Evolutionary conservation across 495 filamentous ascomycete genomes (phyloP).

Genomic region (Poronia punctata): DNA sequence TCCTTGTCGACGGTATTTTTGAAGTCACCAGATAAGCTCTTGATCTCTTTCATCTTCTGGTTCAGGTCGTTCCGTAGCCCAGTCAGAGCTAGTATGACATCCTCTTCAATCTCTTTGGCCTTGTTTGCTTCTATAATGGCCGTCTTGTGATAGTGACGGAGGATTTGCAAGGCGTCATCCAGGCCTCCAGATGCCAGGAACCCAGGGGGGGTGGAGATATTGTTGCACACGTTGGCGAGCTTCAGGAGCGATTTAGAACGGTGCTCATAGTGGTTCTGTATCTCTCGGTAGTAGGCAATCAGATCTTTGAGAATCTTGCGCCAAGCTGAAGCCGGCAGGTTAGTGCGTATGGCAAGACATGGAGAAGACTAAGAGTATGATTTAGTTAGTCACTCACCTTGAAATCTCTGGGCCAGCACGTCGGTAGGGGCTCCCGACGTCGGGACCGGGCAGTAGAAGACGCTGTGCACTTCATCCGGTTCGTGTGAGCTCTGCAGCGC

Average conservation of each 20-base stretch:
- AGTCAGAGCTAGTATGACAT: conserved; percentile 80
- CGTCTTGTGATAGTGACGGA: conserved; percentile 76
- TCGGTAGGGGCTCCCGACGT: conserved; percentile 85
- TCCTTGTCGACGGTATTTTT: conserved; percentile 83
- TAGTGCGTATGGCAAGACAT: not conserved
- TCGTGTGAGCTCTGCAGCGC: conserved; percentile 56
- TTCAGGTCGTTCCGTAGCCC: conserved; percentile 80
- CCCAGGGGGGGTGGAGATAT: conserved; percentile 58
- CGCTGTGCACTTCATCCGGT: conserved; percentile 68
- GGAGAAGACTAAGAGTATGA: not conserved
- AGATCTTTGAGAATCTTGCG: conserved; percentile 91
- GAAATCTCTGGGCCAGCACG: conserved; percentile 79
- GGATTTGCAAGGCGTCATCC: conserved; percentile 73
- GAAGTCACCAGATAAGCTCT: conserved; percentile 83
- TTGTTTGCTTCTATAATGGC: conserved; percentile 79
- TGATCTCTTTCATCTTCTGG: conserved; percentile 98
- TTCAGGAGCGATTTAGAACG: conserved; percentile 77
- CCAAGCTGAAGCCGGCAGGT: conserved; percentile 57
- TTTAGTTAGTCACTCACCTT: conserved; percentile 51
- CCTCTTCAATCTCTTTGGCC: conserved; percentile 79
- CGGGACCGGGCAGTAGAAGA: conserved; percentile 82
- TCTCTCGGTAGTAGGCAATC: conserved; percentile 89
- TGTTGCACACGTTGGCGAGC: conserved; percentile 75
- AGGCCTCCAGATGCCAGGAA: conserved; percentile 78
- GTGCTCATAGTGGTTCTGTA: conserved; percentile 84